phyloP scores from a whole-genome alignment of 257 asterid genomes.

The Plantago elongata region DNA sequence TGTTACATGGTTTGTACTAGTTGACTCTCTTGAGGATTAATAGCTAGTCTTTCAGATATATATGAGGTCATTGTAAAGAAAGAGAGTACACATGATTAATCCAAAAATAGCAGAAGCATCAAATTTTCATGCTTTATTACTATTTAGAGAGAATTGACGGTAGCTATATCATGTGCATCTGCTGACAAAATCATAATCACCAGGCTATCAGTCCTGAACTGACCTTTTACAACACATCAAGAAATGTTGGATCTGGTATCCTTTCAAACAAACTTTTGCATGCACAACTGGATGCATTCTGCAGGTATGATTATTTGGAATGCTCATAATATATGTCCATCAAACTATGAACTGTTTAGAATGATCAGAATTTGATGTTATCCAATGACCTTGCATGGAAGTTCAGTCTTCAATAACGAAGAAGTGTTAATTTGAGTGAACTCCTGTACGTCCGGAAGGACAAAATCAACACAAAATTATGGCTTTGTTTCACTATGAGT shows the following conservation, averaged over 20 bases:
- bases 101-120: too few relatives aligned
- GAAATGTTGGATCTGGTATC: constrained; percentile 44
- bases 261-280: constrained; percentile 88
- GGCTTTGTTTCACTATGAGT: too few relatives aligned
- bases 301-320: constrained; percentile 46
- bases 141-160: constrained; percentile 6
- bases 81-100: neutral
- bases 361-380: constrained; percentile 1
- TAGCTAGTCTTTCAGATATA: neutral
- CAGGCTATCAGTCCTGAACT: constrained; percentile 99
- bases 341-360: neutral
- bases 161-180: constrained; percentile 11
- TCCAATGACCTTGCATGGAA: constrained; percentile 5
- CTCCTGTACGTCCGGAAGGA: too few relatives aligned
- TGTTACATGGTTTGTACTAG: too few relatives aligned
- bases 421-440: too few relatives aligned
- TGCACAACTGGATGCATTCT: constrained; percentile 82
- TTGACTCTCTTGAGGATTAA: neutral
- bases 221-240: constrained; percentile 79
- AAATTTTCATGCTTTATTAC: too few relatives aligned
- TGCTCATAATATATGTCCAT: neutral
- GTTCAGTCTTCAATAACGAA: neutral
- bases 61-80: neutral
- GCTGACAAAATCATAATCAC: constrained; percentile 25
- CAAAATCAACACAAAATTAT: too few relatives aligned